These are phyloP conservation scores for Salix udensis DNA, from an alignment of 345 rosid genomes.

Conservation along the genomic window DNA sequence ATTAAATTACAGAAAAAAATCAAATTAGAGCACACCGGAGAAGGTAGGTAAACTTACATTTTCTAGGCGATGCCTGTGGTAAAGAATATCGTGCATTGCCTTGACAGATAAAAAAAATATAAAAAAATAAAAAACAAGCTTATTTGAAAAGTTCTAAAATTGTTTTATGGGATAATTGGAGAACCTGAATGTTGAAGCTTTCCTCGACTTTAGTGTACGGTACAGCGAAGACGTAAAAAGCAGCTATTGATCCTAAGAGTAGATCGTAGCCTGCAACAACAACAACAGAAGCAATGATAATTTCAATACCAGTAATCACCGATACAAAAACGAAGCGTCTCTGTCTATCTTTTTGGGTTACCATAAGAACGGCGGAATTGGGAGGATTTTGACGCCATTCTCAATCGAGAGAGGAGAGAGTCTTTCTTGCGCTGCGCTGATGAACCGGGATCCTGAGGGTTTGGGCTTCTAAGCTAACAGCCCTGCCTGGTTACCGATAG, in stretches of 20 bases:
- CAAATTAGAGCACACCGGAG: neutral
- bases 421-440: neutral
- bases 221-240: slow-evolving; percentile 61
- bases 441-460: neutral
- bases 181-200: slow-evolving; percentile 90
- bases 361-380: slow-evolving; percentile 45
- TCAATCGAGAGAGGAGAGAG: neutral
- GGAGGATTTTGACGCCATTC: slow-evolving; percentile 40
- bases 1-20: neutral
- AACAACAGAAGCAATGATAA: neutral
- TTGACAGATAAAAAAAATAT: slow-evolving; percentile 12
- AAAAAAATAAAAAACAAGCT: neutral
- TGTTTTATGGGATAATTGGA: slow-evolving; percentile 1
- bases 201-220: slow-evolving; percentile 98
- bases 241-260: slow-evolving; percentile 72
- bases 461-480: neutral
- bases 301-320: no score
- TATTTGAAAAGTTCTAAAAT: no score
- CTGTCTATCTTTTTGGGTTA: neutral
- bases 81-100: slow-evolving; percentile 95
- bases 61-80: slow-evolving; percentile 59
- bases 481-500: no score
- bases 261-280: slow-evolving; percentile 62
- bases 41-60: slow-evolving; percentile 45
- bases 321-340: neutral